Percentiles rank a stretch among this genome's conserved stretches.
phyloP scores from a whole-genome alignment of 345 rosid genomes.

The Gossypium raimondii region DNA sequence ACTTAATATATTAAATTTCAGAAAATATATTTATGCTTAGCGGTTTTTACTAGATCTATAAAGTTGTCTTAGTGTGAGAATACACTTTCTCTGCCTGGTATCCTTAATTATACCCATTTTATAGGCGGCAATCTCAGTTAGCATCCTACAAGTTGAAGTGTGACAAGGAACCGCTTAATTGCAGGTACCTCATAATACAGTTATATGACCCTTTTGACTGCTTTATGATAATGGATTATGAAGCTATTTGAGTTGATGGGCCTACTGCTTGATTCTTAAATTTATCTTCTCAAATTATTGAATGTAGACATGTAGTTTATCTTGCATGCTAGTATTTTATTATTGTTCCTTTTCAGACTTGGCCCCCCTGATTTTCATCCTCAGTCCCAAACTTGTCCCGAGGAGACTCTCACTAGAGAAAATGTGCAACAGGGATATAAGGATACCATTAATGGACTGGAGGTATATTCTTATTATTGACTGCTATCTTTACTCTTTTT shows the following conservation, averaged over 20 bases:
- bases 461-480: conserved; percentile 45
- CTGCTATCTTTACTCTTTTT: not conserved
- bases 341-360: conserved; percentile 46
- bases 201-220: not conserved
- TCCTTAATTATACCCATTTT: conserved; percentile 15
- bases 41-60: not conserved
- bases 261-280: not conserved
- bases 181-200: conserved; percentile 42
- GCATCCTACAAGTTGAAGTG: conserved; percentile 86
- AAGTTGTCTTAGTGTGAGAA: not conserved
- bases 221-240: not conserved
- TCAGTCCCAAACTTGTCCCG: conserved; percentile 78
- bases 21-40: not conserved
- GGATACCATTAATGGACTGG: conserved; percentile 93
- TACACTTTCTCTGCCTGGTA: conserved; percentile 5
- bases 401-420: conserved; percentile 81
- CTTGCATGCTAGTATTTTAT: conserved; percentile 9
- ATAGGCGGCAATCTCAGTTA: conserved; percentile 69
- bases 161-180: conserved; percentile 78
- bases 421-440: conserved; percentile 78
- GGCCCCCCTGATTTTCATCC: conserved; percentile 97
- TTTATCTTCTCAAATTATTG: not conserved
- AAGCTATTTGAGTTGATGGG: conserved; percentile 12
- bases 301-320: not conserved
- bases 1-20: not conserved